Percentiles rank a stretch among this genome's conserved stretches.
Evolutionary conservation across 2,329 filamentous ascomycete genomes (phyloP).

Genomic region (Lecanoromycetidae sp.): DNA sequence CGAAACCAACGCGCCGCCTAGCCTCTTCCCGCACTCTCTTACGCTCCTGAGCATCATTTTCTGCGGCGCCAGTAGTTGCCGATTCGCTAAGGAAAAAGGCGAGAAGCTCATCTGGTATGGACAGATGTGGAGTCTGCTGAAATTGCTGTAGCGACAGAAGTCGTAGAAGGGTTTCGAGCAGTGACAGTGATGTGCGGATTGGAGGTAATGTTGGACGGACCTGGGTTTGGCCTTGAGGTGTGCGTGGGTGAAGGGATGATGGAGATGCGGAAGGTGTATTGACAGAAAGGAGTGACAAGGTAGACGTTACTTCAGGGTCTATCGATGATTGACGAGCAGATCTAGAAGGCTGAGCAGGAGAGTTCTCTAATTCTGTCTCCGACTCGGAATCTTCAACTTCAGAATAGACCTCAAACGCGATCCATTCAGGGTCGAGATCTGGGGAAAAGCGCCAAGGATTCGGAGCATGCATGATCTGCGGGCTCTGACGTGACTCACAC

Average conservation of each 20-base stretch:
- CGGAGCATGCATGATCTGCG: conserved; percentile 14
- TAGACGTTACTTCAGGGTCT: conserved; percentile 30
- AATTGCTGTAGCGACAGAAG: conserved; percentile 82
- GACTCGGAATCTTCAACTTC: conserved; percentile 48
- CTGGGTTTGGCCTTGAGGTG: conserved; percentile 22
- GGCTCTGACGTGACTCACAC: conserved; percentile 11
- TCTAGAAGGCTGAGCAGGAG: conserved; percentile 15
- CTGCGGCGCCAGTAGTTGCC: conserved; percentile 51
- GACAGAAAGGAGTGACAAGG: conserved; percentile 38
- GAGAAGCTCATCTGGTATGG: conserved; percentile 77
- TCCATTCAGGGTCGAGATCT: conserved; percentile 78
- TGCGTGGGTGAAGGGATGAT: conserved; percentile 16
- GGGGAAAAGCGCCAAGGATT: conserved; percentile 52
- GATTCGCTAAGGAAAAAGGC: conserved; percentile 72
- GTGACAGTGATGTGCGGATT: conserved; percentile 58
- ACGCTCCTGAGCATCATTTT: conserved; percentile 46
- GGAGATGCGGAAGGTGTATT: conserved; percentile 20
- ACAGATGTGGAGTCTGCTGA: conserved; percentile 77
- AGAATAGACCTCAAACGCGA: conserved; percentile 74
- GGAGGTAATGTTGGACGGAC: conserved; percentile 26
- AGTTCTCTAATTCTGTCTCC: conserved; percentile 32
- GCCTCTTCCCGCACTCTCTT: conserved; percentile 50
- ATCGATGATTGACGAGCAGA: conserved; percentile 23
- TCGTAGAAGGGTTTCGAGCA: conserved; percentile 79
- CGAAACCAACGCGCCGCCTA: conserved; percentile 52